phyloP scores from a whole-genome alignment of 192 early-diverging fungal genomes.

The Podila clonocystis region DNA sequence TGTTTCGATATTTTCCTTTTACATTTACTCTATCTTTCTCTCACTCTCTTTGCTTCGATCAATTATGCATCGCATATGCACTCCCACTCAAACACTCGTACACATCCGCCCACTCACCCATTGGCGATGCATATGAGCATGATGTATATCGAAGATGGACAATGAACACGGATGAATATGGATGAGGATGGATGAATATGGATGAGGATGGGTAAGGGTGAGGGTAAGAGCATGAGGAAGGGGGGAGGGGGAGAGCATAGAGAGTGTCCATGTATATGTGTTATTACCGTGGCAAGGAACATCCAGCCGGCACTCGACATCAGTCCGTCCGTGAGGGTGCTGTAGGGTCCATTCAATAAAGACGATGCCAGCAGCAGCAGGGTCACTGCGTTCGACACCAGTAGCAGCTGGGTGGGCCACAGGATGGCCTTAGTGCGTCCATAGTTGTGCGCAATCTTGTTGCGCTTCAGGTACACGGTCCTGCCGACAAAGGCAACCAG shows the following conservation, averaged over 20 bases:
- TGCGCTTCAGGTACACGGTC: slow-evolving; percentile 14
- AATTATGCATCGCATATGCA: too few species aligned
- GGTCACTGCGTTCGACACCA: not conserved
- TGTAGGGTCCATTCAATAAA: slow-evolving; percentile 22
- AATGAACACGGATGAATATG: too few species aligned
- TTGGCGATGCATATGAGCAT: too few species aligned
- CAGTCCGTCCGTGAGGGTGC: slow-evolving; percentile 21
- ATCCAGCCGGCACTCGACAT: slow-evolving; percentile 13
- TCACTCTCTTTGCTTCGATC: too few species aligned
- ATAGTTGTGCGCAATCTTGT: slow-evolving; percentile 13
- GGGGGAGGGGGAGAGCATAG: not conserved
- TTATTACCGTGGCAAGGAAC: slow-evolving; percentile 20
- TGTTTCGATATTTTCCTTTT: too few species aligned
- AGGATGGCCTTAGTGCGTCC: slow-evolving; percentile 32
- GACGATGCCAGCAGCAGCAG: slow-evolving; percentile 1
- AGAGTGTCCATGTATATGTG: too few species aligned
- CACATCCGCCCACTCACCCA: too few species aligned
- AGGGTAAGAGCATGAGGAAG: not conserved
- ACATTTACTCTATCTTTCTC: too few species aligned
- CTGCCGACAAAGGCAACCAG: slow-evolving; percentile 13
- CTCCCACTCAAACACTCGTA: too few species aligned
- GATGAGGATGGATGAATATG: not conserved
- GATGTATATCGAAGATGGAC: too few species aligned
- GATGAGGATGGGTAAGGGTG: not conserved
- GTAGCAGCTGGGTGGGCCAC: slow-evolving; percentile 24